Percentiles rank a stretch among this genome's conserved stretches.
These are phyloP conservation scores for Ganoderma lucidum DNA, from an alignment of 1,284 basidiomycete genomes.

Conservation along the genomic window DNA sequence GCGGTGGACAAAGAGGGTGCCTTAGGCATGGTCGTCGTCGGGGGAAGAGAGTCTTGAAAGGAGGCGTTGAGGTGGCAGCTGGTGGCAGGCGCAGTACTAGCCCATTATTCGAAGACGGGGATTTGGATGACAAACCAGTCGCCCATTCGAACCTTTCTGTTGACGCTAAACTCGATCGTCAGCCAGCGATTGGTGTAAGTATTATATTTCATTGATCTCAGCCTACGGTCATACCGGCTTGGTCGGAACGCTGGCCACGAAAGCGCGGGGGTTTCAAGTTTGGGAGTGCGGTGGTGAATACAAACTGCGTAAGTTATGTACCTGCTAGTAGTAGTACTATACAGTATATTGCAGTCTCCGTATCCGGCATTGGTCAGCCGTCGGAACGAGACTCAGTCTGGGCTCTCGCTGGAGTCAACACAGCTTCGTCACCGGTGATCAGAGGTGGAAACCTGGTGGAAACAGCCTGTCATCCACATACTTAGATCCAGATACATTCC, in stretches of 20 bases:
- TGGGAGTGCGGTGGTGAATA: neutral
- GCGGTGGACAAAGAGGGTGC: constrained; percentile 21
- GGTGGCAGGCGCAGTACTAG: neutral
- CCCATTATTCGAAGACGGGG: neutral
- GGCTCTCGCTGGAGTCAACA: neutral
- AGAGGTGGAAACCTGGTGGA: neutral
- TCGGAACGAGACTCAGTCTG: neutral
- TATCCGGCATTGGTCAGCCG: neutral
- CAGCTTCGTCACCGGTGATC: neutral
- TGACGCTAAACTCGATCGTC: constrained; percentile 7
- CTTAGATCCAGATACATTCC: neutral
- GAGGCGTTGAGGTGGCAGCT: neutral
- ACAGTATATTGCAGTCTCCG: no score
- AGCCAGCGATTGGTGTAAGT: neutral
- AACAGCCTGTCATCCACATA: neutral
- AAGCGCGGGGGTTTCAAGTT: neutral
- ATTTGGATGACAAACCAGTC: constrained; percentile 26
- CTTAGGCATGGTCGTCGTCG: constrained; percentile 33
- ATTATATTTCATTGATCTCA: constrained; percentile 11
- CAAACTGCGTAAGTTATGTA: neutral
- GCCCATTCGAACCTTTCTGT: neutral
- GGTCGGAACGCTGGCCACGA: constrained; percentile 3
- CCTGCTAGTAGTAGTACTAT: no score
- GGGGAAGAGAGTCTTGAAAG: neutral
- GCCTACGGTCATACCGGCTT: constrained; percentile 1